Evolutionary conservation across 345 rosid genomes (phyloP), one percentile per base, ranked within the genome.

Genomic region (Acer yangbiense): DNA sequence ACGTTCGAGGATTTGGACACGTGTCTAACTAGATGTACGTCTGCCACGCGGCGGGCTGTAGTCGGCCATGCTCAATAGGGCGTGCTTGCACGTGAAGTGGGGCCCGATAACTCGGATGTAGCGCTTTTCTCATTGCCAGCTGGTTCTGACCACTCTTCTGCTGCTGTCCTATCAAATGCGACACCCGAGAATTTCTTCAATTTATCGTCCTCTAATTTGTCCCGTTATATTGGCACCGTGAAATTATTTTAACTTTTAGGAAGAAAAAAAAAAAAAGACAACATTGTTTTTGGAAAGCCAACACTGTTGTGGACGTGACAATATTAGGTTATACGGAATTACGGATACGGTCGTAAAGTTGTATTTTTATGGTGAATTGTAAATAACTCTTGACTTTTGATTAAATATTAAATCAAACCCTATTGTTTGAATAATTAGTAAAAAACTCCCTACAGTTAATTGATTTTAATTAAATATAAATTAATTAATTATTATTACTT

Each of bases 71-170:
- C 23, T 46, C 48, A 13, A 13, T 50, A 2, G 9, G 69, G 77
- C 76, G 76, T 72, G 88, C 71, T 70, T 55, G 80, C 93, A 88
- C 90, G 89, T 88, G 90, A 86, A 76, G 77, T 74, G 68, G 83
- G 87, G 48, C 80, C 86, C 85, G 0, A 0, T 3, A 3, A 4
- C 80, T 80, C 21, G 50, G 73, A 69, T 75, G 78, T 66, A 65
- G 65, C 71, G 77, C 82, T 44, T 54, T 44, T 44, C 66, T 44
- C 6, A 3, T 68, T 63, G 80, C 83, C 89, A 82, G 86, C 82
- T 86, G 89, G 76, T 57, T 7, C 65, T 50, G 75, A 65, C 69
- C 80, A 48, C 44, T 39, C 81, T 60, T 61, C 68, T 57, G 68
- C 68, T 74, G 3, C 10, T 46, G 80, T 81, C 84, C 77, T 77